Base-by-base conservation (phyloP, 1,284 basidiomycete genomes). In the Cryptococcus sp. region DNA sequence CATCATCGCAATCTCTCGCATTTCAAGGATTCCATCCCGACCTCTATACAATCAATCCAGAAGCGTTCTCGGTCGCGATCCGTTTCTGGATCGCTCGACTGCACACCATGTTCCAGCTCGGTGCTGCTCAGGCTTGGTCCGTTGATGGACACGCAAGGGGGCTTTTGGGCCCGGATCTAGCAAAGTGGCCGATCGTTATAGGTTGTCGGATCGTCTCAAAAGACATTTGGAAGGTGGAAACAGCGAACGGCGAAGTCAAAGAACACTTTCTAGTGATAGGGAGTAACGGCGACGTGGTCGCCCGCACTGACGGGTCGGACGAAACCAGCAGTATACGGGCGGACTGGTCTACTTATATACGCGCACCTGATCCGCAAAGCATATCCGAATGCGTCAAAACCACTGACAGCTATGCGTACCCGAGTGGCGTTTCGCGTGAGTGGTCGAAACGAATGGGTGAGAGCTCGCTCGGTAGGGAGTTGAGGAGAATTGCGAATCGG, bases 11-110 rank as follows among this genome's bases (percentile, higher is more conserved):
- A n/a, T 7, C n/a, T 5, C 58, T 69, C 13, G 59, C 59, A 6
- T 74, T 68, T 47, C 51, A 50, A 23, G 67, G 66, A 19, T 39
- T 72, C 25, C 56, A 60, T 35, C 54, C 55, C 2, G n/a, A 39
- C 1, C 44, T 69, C 3, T 72, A 63, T 27, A 35, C n/a, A 7
- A 38, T 44, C 11, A 19, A 50, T n/a, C 41, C 31, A 5, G 60
- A 61, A 3, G 61, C 41, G 0, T 69, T 73, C 46, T n/a, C 35
- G 5, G 62, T 67, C 5, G 65, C 68, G 8, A 5, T 71, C 17
- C 63, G 73, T 5, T 76, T 70, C 56, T 74, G 68, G 62, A 52
- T 72, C 25, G 55, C 64, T 1, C 59, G 72, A 16, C 50, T 70
- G 3, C 66, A 71, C 42, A 62, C 63, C n/a, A 23, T 56, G 19